These are phyloP conservation scores for Pyrenophora tritici-repentis DNA, from an alignment of 2,329 filamentous ascomycete species.

Conservation along the genomic window DNA sequence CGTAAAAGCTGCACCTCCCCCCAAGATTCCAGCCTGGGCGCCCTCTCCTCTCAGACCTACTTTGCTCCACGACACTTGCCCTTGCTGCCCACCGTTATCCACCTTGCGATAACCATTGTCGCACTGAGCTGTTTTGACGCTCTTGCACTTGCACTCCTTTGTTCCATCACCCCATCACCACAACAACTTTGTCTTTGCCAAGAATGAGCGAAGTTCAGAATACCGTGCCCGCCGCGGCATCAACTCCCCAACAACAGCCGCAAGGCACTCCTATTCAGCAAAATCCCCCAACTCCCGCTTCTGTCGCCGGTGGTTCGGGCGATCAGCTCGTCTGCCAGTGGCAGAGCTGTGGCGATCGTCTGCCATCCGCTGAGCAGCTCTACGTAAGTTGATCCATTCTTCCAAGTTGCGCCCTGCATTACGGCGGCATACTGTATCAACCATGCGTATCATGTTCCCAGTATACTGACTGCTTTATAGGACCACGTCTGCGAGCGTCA, in stretches of 20 bases:
- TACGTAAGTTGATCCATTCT: constrained; percentile 58
- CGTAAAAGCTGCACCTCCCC: constrained; percentile 5
- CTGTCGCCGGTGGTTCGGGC: constrained; percentile 35
- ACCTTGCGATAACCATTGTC: neutral
- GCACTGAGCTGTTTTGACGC: constrained; percentile 3
- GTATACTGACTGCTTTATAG: constrained; percentile 54
- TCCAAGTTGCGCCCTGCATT: neutral
- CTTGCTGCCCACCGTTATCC: constrained; percentile 2
- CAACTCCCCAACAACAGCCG: constrained; percentile 40
- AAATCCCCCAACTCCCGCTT: constrained; percentile 38
- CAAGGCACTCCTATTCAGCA: constrained; percentile 42
- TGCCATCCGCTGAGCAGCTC: constrained; percentile 62
- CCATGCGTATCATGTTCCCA: neutral
- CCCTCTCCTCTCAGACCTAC: constrained; percentile 6
- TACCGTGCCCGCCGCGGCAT: constrained; percentile 29
- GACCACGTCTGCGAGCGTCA: constrained; percentile 98
- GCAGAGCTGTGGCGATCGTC: constrained; percentile 65
- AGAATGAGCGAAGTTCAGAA: constrained; percentile 27
- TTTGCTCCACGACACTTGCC: constrained; percentile 9
- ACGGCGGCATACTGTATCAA: too few species aligned
- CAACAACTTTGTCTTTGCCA: constrained; percentile 10
- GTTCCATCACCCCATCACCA: neutral
- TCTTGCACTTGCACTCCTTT: neutral
- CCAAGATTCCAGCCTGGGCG: constrained; percentile 13
- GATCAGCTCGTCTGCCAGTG: constrained; percentile 64